Base-by-base conservation (phyloP, 2,329 filamentous ascomycete species). In the Hymenoscyphus scutula region DNA sequence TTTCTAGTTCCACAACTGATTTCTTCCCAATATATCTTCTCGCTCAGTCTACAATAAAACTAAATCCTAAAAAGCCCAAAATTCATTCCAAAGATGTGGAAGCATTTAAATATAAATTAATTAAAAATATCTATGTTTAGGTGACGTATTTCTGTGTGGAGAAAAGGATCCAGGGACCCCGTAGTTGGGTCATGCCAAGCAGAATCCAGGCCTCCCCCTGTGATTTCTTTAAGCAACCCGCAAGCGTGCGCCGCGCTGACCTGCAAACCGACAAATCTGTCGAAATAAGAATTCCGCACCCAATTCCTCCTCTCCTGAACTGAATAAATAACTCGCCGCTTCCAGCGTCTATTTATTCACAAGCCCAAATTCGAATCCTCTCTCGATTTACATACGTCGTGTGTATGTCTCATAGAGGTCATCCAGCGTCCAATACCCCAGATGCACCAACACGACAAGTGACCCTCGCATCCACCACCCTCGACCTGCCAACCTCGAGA, bases 391-490 rank as follows among this genome's bases (percentile, higher is more conserved):
- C 58, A 54, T 17, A 48, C 25, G 51, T n/a, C 60, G 61, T 56
- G 53, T 71, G 69, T 59, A 73, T 73, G 71, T 73, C 70, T 72
- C 65, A 70, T 63, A 60, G 66, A 62, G 57, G 63, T 67, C 71
- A 69, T 38, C 68, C 60, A 62, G 45, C 60, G 34, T 59, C 61
- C 32, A 48, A 37, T 25, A 63, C 41, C 30, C 34, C 59, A 58
- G 60, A 66, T 65, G 60, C 57, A 63, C 62, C 65, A 51, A 51
- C 45, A 13, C 63, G 48, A 53, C 53, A 57, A 38, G 61, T 60
- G 34, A 63, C 57, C 64, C 25, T 70, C 62, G 65, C 65, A 68
- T 30, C 63, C 67, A 59, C 63, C 67, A 59, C 51, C 53, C 30
- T 58, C 51, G 30, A 30, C 53, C 41, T 62, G 59, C n/a, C 66